Evolutionary conservation across 768 basidiomycete genomes (phyloP).

Genomic region (Lactarius sanguifluus): DNA sequence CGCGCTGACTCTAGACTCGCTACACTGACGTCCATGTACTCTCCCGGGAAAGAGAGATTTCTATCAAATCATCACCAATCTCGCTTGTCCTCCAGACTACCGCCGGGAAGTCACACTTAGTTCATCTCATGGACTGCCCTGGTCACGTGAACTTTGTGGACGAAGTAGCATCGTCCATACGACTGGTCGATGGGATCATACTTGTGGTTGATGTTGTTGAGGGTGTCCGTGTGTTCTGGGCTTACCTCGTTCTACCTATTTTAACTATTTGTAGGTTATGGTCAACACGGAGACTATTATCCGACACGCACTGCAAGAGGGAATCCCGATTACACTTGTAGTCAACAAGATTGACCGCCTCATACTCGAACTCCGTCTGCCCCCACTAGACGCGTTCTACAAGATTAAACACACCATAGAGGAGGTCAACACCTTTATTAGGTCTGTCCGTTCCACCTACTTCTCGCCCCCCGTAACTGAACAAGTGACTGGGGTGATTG

Average conservation of each 20-base stretch:
- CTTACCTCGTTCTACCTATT: conserved; percentile 18
- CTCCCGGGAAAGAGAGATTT: conserved; percentile 85
- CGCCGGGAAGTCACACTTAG: conserved; percentile 85
- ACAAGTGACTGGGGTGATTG: neutral
- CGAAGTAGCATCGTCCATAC: conserved; percentile 86
- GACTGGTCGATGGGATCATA: conserved; percentile 87
- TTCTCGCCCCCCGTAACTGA: conserved; percentile 3
- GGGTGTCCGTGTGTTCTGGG: conserved; percentile 56
- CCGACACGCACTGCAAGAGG: conserved; percentile 87
- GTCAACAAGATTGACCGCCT: conserved; percentile 98
- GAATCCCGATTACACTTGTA: conserved; percentile 85
- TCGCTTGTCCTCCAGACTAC: conserved; percentile 85
- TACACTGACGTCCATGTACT: conserved; percentile 96
- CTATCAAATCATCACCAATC: conserved; percentile 97
- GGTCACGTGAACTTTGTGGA: conserved; percentile 99
- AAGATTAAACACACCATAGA: conserved; percentile 99
- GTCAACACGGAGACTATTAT: conserved; percentile 87
- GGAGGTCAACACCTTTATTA: conserved; percentile 95
- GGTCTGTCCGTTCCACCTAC: conserved; percentile 44
- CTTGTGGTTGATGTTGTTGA: conserved; percentile 98
- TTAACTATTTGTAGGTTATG: conserved; percentile 63
- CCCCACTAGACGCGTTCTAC: conserved; percentile 95
- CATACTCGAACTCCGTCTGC: conserved; percentile 93
- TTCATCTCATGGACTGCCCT: conserved; percentile 95
- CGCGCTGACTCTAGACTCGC: conserved; percentile 55